Percentiles rank a stretch among this genome's conserved stretches.
Evolutionary conservation across 139 green algal genomes (phyloP).

Genomic region (Ettlia oleoabundans): DNA sequence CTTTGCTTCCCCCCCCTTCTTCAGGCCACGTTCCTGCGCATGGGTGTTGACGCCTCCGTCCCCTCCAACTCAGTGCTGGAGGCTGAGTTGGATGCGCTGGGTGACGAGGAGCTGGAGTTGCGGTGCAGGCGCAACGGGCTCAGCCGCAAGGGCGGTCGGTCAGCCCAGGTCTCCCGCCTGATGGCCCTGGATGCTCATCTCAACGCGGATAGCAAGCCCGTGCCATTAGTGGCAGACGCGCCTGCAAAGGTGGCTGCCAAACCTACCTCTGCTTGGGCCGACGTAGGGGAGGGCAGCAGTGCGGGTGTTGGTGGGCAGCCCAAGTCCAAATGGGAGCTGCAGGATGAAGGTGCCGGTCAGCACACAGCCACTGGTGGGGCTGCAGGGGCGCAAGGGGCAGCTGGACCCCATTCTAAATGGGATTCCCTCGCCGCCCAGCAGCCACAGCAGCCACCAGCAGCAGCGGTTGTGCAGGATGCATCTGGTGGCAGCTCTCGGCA

Average conservation of each 20-base stretch:
- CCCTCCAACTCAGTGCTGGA: conserved; percentile 39
- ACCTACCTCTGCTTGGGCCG: conserved; percentile 11
- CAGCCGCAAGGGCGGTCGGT: conserved; percentile 54
- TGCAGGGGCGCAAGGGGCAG: neutral
- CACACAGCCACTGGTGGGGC: neutral
- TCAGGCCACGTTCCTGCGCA: conserved; percentile 72
- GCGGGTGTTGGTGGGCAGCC: neutral
- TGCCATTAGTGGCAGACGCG: neutral
- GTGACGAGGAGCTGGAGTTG: conserved; percentile 69
- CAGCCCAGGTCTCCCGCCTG: conserved; percentile 44
- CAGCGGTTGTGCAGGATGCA: neutral
- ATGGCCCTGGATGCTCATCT: conserved; percentile 65
- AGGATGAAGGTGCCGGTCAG: neutral
- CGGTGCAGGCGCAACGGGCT: conserved; percentile 70
- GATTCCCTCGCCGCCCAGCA: neutral
- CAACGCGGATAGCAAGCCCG: conserved; percentile 33
- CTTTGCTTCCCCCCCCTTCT: neutral
- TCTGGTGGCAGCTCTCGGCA: neutral
- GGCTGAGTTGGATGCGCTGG: conserved; percentile 63
- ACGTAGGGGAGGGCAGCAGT: conserved; percentile 3
- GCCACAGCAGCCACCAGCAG: neutral
- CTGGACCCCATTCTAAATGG: neutral
- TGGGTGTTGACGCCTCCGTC: neutral
- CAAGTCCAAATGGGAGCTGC: conserved; percentile 23
- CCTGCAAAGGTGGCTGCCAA: conserved; percentile 21